Evolutionary conservation across 345 rosid species (phyloP), one percentile per base, ranked within the genome.

Genomic region (Bruguiera parviflora): DNA sequence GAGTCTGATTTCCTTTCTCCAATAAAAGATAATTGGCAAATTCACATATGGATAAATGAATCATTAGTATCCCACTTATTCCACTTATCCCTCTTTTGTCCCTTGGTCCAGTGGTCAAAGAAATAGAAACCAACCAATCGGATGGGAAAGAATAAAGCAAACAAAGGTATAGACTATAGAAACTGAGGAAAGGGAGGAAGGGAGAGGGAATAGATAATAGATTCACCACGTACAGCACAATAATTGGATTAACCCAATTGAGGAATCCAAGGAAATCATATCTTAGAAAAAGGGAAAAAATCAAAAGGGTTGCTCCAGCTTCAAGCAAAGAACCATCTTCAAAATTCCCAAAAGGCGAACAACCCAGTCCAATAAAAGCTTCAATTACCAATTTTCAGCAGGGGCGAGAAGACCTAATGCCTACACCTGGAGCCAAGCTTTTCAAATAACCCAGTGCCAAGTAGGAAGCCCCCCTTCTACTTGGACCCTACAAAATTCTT

Each of bases 201-300:
- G 39, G 8, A 6, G 39, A 2, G 11, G 13, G 43, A 37, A 37
- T 37, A 37, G 8, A 16, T 3, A 51, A 16, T 3, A 32, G n/a
- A 31, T 6, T 46, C 9, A 25, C 28, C 9, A 53, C 61, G 13
- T 37, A 9, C 2, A 37, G 43, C 13, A 37, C 43, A 2, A 8
- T 37, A 9, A 6, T 6, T 22, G 24, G n/a, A 21, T 20, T 53
- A 53, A 57, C 53, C 16, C 15, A 57, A 58, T 27, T 63, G 72
- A 68, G 67, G 83, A 80, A 76, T 81, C 79, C 84, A 39, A 85
- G 74, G 69, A 35, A 58, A 66, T 31, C 5, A 72, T 53, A 57
- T 53, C 57, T 49, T 33, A 20, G 55, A 64, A 68, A 55, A 69
- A 22, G 52, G 32, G 28, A 27, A 27, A 27, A 27, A 27, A 1